These are phyloP conservation scores for Butyriboletus loyo DNA, from an alignment of 768 basidiomycete genomes.

Conservation along the genomic window DNA sequence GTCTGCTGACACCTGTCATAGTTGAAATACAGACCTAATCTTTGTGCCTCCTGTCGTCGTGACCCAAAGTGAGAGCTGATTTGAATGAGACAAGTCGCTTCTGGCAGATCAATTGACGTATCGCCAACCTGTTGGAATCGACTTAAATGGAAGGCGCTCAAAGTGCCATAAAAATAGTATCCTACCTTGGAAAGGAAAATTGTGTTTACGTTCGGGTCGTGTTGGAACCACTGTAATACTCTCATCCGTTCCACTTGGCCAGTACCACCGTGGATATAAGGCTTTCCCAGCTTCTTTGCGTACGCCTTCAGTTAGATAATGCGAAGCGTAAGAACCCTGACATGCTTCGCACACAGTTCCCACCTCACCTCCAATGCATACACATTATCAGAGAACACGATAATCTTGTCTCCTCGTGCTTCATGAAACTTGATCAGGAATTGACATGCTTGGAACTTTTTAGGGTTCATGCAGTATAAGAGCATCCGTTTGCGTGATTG, in stretches of 20 bases:
- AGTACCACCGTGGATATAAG: constrained; percentile 94
- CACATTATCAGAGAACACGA: constrained; percentile 99
- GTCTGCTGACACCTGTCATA: constrained; percentile 13
- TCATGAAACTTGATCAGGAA: constrained; percentile 99
- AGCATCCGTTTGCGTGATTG: constrained; percentile 93
- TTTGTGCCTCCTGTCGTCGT: constrained; percentile 95
- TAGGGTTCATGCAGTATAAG: constrained; percentile 99
- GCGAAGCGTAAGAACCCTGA: constrained; percentile 2
- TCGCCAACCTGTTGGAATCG: constrained; percentile 74
- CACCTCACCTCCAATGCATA: constrained; percentile 86
- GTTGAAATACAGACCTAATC: constrained; percentile 61
- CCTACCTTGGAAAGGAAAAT: constrained; percentile 95
- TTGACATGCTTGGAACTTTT: constrained; percentile 98
- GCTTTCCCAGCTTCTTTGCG: constrained; percentile 88
- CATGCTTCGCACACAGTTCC: neutral
- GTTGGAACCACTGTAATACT: constrained; percentile 93
- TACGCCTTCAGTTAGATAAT: constrained; percentile 58
- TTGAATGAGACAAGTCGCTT: constrained; percentile 98
- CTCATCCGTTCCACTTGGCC: constrained; percentile 95
- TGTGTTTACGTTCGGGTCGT: constrained; percentile 92
- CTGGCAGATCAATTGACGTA: constrained; percentile 97
- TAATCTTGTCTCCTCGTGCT: constrained; percentile 96
- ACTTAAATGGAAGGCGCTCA: constrained; percentile 13
- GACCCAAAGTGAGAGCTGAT: constrained; percentile 99
- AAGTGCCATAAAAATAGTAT: constrained; percentile 8